Evolutionary conservation across 78 protist species (phyloP), one percentile per base, ranked within the genome.

Genomic region (Dictyostelium intermedium): DNA sequence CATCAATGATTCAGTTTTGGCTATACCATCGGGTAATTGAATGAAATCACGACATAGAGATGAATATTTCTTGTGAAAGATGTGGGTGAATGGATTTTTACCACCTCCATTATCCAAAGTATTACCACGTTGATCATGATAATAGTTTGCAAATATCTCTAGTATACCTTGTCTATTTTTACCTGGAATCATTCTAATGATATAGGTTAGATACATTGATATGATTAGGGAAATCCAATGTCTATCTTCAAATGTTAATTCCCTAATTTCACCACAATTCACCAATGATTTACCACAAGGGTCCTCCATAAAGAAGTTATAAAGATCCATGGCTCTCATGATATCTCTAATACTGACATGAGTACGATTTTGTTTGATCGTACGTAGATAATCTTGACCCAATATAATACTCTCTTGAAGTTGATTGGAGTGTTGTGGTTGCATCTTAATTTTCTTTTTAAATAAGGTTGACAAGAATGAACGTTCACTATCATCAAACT

Each of bases 281-380:
- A 41, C 47, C 6, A 77, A 41, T 23, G 50, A 43, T 11, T n/a
- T 41, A 32, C 82, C 82, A 77, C 82, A 77, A 41, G 61, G 23
- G n/a, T 77, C 32, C 0, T 77, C 35, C 50, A 20, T 60, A 63
- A 95, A 95, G 85, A 84, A 95, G 3, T 56, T 25, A 34, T 95
- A 95, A 0, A 95, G 13, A 70, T 87, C 94, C 2, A 89, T 53
- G 1, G 79, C 86, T 69, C 97, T 25, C 16, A 27, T 74, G 8
- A 95, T 63, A 35, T 95, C 97, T 45, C 97, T 87, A 35, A 95
- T 95, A 39, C 85, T 66, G 0, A 89, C 97, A 82, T 83, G 91
- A 32, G 82, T 89, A 32, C 94, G 50, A 23, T 45, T 18, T 35
- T 89, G 94, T 14, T 89, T 61, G 0, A 39, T 37, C 0, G 7